Evolutionary conservation across 2,329 filamentous ascomycete genomes (phyloP).

Genomic region (Stenocarpella maydis): DNA sequence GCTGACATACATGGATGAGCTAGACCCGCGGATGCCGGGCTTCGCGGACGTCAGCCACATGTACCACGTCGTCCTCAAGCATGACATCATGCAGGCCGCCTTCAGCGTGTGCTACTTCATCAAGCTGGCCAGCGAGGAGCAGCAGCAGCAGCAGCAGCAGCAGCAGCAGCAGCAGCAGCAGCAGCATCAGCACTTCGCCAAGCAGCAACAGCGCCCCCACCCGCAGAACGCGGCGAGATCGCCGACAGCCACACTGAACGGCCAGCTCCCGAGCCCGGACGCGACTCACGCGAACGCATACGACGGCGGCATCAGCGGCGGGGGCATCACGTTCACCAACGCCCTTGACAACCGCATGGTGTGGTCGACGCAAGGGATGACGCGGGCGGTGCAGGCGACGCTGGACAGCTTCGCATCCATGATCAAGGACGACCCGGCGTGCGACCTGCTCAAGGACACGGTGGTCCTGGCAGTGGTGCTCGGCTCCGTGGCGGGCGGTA

Average conservation of each 20-base stretch:
- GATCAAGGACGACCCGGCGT: conserved; percentile 53
- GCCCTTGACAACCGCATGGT: conserved; percentile 48
- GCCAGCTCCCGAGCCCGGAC: conserved; percentile 32
- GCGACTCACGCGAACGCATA: neutral
- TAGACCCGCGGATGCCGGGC: conserved; percentile 56
- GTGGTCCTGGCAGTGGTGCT: conserved; percentile 58
- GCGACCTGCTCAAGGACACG: conserved; percentile 58
- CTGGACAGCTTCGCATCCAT: conserved; percentile 54
- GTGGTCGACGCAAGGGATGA: conserved; percentile 53
- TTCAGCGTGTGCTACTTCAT: conserved; percentile 66
- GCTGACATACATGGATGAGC: conserved; percentile 62
- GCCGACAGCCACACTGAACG: conserved; percentile 12
- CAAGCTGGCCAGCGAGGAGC: conserved; percentile 43
- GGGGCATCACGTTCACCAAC: conserved; percentile 46
- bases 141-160: neutral
- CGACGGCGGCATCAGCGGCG: conserved; percentile 36
- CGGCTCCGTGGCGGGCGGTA: conserved; percentile 52
- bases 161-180: conserved; percentile 3
- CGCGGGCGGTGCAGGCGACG: conserved; percentile 55
- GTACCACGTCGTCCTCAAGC: conserved; percentile 61
- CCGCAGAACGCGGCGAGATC: neutral
- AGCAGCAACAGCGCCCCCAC: neutral
- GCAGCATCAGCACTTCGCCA: conserved; percentile 1
- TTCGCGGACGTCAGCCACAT: conserved; percentile 59
- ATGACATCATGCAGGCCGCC: conserved; percentile 63